Conservation (phyloP, 371 early-diverging fungal species). For the Apophysomyces trapeziformis region DNA sequence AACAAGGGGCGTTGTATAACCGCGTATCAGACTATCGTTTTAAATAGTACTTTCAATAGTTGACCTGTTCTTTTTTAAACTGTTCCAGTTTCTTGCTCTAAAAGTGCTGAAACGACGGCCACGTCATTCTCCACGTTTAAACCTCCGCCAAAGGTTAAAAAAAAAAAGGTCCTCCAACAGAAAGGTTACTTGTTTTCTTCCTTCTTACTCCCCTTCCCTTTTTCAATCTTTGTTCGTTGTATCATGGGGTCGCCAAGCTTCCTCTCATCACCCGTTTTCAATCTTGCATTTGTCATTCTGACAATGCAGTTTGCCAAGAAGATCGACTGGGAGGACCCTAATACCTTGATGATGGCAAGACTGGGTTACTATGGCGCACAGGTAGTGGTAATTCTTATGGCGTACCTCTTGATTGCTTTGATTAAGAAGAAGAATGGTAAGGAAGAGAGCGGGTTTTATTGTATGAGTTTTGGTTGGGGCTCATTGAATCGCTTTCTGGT, state of each 20-base stretch:
- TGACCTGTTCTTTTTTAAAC: too few relatives aligned
- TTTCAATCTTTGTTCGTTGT: background rate
- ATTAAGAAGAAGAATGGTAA: constrained; percentile 72
- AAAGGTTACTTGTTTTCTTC: background rate
- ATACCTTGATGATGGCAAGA: constrained; percentile 64
- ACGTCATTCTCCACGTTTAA: background rate
- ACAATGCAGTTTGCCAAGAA: constrained; percentile 76
- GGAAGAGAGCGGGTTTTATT: constrained; percentile 5
- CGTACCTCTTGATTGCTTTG: constrained; percentile 58
- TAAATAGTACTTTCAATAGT: too few relatives aligned
- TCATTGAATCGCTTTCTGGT: background rate
- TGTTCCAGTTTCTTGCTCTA: too few relatives aligned
- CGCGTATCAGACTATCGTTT: too few relatives aligned
- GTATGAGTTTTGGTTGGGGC: background rate
- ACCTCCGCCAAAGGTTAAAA: background rate
- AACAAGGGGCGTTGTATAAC: too few relatives aligned
- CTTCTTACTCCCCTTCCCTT: background rate
- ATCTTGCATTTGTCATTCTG: constrained; percentile 71
- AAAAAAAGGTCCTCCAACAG: constrained; percentile 1
- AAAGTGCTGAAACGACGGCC: background rate
- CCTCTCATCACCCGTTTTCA: constrained; percentile 52
- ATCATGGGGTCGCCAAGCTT: constrained; percentile 53
- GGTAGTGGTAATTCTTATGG: constrained; percentile 55
- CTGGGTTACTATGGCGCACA: constrained; percentile 72
- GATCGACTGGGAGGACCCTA: constrained; percentile 70